phyloP scores from a whole-genome alignment of 371 early-diverging fungal genomes.

The Saksenaea vasiformis region DNA sequence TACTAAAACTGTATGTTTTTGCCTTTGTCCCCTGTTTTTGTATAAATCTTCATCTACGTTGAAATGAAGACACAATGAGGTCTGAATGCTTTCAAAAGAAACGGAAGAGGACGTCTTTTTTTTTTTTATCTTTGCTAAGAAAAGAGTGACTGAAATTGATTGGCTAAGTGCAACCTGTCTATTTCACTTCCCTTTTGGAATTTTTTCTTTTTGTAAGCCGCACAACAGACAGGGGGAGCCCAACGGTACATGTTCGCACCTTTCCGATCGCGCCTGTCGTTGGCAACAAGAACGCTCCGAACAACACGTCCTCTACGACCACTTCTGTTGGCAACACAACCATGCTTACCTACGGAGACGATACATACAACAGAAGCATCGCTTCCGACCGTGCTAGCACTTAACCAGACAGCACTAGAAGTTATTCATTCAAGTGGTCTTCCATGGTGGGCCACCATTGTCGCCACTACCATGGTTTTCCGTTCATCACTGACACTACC shows the following conservation, averaged over 20 bases:
- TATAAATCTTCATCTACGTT: slow-evolving; percentile 72
- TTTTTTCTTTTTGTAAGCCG: too few species aligned
- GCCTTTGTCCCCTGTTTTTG: slow-evolving; percentile 95
- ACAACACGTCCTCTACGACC: background rate
- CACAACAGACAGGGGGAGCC: too few species aligned
- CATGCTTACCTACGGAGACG: background rate
- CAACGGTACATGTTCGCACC: background rate
- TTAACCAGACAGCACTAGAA: slow-evolving; percentile 47
- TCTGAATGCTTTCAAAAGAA: background rate
- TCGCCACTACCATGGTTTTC: slow-evolving; percentile 58
- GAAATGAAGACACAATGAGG: background rate
- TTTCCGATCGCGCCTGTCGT: background rate
- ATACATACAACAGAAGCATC: slow-evolving; percentile 6
- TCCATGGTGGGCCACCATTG: slow-evolving; percentile 77
- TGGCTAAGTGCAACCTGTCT: too few species aligned
- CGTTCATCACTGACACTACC: slow-evolving; percentile 71
- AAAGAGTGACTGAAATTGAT: too few species aligned
- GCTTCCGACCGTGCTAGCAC: slow-evolving; percentile 38
- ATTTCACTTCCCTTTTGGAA: too few species aligned
- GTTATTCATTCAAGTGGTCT: slow-evolving; percentile 46
- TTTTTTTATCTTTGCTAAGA: too few species aligned
- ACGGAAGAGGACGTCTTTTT: too few species aligned
- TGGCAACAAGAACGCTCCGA: background rate
- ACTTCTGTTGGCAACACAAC: background rate
- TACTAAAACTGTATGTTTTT: background rate